Evolutionary conservation across 2,329 filamentous ascomycete genomes (phyloP), one percentile per base, ranked within the genome.

Genomic region (Aspergillus sp.): DNA sequence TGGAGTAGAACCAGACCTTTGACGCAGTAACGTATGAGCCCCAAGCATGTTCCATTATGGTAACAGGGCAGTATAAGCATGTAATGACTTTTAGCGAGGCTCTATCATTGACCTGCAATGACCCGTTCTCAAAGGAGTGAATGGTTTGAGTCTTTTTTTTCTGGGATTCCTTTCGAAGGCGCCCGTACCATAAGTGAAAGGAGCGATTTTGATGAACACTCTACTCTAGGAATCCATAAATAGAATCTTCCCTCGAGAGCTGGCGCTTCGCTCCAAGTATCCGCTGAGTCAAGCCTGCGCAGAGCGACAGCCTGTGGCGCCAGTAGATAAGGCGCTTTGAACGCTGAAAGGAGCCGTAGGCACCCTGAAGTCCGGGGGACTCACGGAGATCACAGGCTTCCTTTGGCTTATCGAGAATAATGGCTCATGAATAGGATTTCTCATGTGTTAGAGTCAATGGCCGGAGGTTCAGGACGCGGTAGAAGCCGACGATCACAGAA

Each of bases 1-100:
- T 75, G 65, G 91, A 69, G 75, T 96, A 90, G 77, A 96, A 97
- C 51, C 90, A 61, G 59, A 96, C 74, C 76, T 96, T 96, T 56
- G 83, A 81, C 15, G 84, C 77, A 57, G 86, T 87, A 62, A 93
- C 84, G 78, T 92, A 87, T 77, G 87, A 72, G 55, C 69, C 71
- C 69, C 68, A 73, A 25, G 67, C 57, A 54, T 63, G 57, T 54
- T 59, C 54, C 62, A 70, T 87, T 75, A 81, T 83, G 65, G 87
- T 64, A 50, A 38, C 85, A 70, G 45, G 17, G 54, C 39, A 55
- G 39, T 25, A 38, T 57, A 43, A 57, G 48, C 47, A 49, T 21
- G 21, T 49, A 45, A 28, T 54, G 60, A 52, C 48, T 58, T 38
- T 12, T 15, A 36, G 19, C 28, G 23, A 48, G 21, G 57, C 38